phyloP scores from a whole-genome alignment of 345 rosid genomes.

The Citropsis articulata region DNA sequence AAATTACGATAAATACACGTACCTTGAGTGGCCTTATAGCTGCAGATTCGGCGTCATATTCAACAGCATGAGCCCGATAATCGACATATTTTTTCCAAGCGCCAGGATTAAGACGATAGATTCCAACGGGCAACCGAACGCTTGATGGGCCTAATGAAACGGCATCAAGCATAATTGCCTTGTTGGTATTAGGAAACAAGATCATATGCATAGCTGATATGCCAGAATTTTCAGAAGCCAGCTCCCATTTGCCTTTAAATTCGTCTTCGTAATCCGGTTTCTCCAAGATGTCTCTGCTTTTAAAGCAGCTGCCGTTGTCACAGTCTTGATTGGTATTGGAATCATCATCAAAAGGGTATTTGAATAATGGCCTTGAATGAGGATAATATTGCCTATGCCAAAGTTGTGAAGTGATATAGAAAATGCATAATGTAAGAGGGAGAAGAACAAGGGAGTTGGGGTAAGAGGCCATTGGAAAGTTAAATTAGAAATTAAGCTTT shows the following conservation, averaged over 20 bases:
- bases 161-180: slow-evolving; percentile 22
- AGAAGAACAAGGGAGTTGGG: not conserved
- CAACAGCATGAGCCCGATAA: slow-evolving; percentile 19
- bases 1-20: not conserved
- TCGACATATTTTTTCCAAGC: not conserved
- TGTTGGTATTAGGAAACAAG: slow-evolving; percentile 16
- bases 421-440: not conserved
- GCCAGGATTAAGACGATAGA: not conserved
- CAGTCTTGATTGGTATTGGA: not conserved
- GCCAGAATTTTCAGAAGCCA: slow-evolving; percentile 21
- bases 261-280: not conserved
- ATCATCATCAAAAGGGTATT: not conserved
- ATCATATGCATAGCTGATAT: slow-evolving; percentile 26
- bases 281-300: not conserved
- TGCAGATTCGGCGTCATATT: slow-evolving; percentile 11
- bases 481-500: not conserved
- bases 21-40: slow-evolving; percentile 16
- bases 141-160: slow-evolving; percentile 12
- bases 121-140: not conserved
- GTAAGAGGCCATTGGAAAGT: not conserved
- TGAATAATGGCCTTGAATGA: not conserved
- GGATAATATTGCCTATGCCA: not conserved
- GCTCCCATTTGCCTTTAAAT: slow-evolving; percentile 20
- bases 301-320: not conserved
- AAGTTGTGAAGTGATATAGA: not conserved